phyloP scores from a whole-genome alignment of 306 rosid species.

The Dalbergia oliveri region DNA sequence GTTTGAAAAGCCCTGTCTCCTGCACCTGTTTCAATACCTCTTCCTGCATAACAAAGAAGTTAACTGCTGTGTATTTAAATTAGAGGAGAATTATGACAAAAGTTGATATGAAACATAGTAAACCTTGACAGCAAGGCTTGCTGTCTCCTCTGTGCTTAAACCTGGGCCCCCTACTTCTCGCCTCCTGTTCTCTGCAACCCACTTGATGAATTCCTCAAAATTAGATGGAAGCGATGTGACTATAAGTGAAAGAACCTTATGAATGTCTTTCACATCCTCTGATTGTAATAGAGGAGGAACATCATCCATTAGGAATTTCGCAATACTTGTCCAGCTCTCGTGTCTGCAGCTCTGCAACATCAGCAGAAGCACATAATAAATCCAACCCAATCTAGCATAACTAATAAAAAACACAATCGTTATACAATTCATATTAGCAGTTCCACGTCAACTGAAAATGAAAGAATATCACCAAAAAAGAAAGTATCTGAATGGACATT shows the following conservation, averaged over 20 bases:
- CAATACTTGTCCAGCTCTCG: slow-evolving; percentile 83
- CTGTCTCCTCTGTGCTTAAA: slow-evolving; percentile 85
- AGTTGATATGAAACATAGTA: slow-evolving; percentile 34
- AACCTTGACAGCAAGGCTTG: slow-evolving; percentile 87
- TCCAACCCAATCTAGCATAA: neutral
- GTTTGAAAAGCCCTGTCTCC: slow-evolving; percentile 76
- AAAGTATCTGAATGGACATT: neutral
- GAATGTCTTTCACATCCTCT: slow-evolving; percentile 64
- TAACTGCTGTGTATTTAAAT: slow-evolving; percentile 18
- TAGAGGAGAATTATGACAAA: slow-evolving; percentile 29
- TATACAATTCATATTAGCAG: neutral
- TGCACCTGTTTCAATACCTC: slow-evolving; percentile 87
- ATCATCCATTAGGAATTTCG: slow-evolving; percentile 79
- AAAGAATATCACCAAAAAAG: neutral
- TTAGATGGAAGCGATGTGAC: slow-evolving; percentile 77
- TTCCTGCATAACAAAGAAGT: slow-evolving; percentile 60
- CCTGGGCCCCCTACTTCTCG: slow-evolving; percentile 72
- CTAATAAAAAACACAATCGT: slow-evolving; percentile 11
- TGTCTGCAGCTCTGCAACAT: slow-evolving; percentile 94
- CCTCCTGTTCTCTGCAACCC: slow-evolving; percentile 93
- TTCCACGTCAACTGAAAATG: slow-evolving; percentile 1
- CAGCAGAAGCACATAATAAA: slow-evolving; percentile 40
- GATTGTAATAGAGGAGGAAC: slow-evolving; percentile 80
- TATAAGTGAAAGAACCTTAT: slow-evolving; percentile 66
- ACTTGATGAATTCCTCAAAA: slow-evolving; percentile 86